Evolutionary conservation across 129 eudicot species (phyloP).

Genomic region (Artemisia tridentata): DNA sequence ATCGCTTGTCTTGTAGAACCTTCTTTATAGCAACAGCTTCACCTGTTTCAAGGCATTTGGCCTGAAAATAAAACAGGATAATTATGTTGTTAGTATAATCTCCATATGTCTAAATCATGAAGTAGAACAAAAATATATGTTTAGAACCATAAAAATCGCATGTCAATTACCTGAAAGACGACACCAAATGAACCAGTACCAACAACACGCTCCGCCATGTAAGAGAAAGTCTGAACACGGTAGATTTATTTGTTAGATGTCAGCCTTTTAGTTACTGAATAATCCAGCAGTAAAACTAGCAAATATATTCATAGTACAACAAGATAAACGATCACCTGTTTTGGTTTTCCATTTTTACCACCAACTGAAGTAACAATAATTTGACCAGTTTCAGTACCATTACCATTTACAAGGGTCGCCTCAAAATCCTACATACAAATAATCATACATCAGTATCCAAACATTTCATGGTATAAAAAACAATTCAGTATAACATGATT

Average conservation of each 20-base stretch:
- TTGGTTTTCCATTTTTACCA: conserved; percentile 84
- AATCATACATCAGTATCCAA: conserved; percentile 10
- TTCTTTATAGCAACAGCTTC: conserved; percentile 93
- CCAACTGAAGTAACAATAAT: conserved; percentile 72
- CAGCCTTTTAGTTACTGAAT: not conserved
- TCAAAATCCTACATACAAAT: conserved; percentile 64
- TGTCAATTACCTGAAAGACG: conserved; percentile 72
- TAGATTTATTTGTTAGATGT: not conserved
- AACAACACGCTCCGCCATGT: conserved; percentile 97
- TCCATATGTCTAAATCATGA: not conserved
- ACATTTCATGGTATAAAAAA: not conserved
- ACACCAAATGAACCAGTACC: conserved; percentile 99
- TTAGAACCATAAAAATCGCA: not conserved
- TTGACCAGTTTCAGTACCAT: conserved; percentile 90
- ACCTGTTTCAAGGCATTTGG: conserved; percentile 90
- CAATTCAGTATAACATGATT: not conserved
- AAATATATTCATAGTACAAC: not conserved
- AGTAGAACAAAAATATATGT: not conserved
- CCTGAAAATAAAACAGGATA: conserved; percentile 36
- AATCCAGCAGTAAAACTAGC: not conserved
- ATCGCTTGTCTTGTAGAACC: conserved; percentile 94
- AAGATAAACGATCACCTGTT: conserved; percentile 55
- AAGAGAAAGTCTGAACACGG: conserved; percentile 71
- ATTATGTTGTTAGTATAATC: not conserved
- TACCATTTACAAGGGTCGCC: conserved; percentile 73